phyloP scores from a whole-genome alignment of 768 basidiomycete species.

The Panaeolus papilionaceus region DNA sequence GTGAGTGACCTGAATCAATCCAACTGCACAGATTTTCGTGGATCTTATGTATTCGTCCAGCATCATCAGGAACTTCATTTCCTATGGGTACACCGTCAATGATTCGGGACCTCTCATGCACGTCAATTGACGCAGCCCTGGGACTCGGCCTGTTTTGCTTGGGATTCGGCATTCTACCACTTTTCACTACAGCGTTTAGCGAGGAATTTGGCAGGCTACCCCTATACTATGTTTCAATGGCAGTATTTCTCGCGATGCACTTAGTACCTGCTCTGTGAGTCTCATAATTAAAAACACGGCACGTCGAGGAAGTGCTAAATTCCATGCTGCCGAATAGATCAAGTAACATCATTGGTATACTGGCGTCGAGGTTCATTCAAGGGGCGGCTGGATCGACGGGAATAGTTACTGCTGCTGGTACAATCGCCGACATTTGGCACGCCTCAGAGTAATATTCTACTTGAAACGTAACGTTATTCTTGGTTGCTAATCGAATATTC shows the following conservation, averaged over 20 bases:
- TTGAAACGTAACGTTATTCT: neutral
- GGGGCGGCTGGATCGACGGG: constrained; percentile 74
- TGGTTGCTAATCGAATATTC: neutral
- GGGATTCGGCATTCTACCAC: constrained; percentile 67
- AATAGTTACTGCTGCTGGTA: constrained; percentile 73
- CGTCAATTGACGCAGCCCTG: constrained; percentile 50
- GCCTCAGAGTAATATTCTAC: constrained; percentile 52
- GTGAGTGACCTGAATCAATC: neutral
- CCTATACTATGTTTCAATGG: constrained; percentile 56
- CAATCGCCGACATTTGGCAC: constrained; percentile 69
- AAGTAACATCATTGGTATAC: constrained; percentile 61
- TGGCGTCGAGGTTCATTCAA: constrained; percentile 62
- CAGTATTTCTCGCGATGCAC: constrained; percentile 59
- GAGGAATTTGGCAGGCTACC: constrained; percentile 76
- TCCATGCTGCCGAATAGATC: constrained; percentile 31
- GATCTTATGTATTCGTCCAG: constrained; percentile 35
- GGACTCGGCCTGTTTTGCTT: constrained; percentile 60
- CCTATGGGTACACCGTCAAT: constrained; percentile 63
- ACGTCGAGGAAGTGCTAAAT: constrained; percentile 25
- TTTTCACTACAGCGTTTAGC: constrained; percentile 71
- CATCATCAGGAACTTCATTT: constrained; percentile 57
- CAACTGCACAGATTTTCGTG: neutral
- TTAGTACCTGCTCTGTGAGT: constrained; percentile 49
- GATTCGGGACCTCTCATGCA: constrained; percentile 54
- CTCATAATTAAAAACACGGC: neutral